Evolutionary conservation across 164 flowering plant species (phyloP).

Genomic region (Piper longum): DNA sequence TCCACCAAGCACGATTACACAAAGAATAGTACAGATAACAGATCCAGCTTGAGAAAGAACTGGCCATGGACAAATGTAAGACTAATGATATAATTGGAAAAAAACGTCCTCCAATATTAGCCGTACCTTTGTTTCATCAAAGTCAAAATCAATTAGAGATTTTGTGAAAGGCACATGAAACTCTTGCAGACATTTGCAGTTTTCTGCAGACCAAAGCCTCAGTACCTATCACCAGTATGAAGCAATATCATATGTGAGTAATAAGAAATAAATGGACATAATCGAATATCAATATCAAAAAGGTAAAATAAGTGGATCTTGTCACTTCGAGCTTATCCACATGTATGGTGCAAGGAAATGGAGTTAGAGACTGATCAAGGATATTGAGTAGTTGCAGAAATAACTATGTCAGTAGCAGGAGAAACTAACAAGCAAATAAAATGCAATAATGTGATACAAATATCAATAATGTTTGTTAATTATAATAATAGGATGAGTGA

Average conservation of each 20-base stretch:
- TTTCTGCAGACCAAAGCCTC: constrained; percentile 76
- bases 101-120: not conserved
- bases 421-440: too few relatives aligned
- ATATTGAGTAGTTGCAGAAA: too few relatives aligned
- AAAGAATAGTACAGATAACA: not conserved
- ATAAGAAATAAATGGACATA: not conserved
- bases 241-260: not conserved
- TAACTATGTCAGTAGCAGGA: too few relatives aligned
- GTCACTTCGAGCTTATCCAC: too few relatives aligned
- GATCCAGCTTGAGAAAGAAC: not conserved
- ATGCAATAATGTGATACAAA: too few relatives aligned
- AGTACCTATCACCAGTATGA: constrained; percentile 36
- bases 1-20: not conserved
- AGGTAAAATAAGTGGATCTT: not conserved
- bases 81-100: too few relatives aligned
- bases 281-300: not conserved
- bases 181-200: constrained; percentile 65
- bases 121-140: constrained; percentile 90
- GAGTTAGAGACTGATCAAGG: too few relatives aligned
- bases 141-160: constrained; percentile 73
- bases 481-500: too few relatives aligned
- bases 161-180: constrained; percentile 29
- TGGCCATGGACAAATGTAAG: too few relatives aligned
- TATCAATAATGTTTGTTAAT: too few relatives aligned
- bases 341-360: too few relatives aligned